Evolutionary conservation across 805 yeast species (phyloP).

Genomic region (Saturnispora gosingensis): DNA sequence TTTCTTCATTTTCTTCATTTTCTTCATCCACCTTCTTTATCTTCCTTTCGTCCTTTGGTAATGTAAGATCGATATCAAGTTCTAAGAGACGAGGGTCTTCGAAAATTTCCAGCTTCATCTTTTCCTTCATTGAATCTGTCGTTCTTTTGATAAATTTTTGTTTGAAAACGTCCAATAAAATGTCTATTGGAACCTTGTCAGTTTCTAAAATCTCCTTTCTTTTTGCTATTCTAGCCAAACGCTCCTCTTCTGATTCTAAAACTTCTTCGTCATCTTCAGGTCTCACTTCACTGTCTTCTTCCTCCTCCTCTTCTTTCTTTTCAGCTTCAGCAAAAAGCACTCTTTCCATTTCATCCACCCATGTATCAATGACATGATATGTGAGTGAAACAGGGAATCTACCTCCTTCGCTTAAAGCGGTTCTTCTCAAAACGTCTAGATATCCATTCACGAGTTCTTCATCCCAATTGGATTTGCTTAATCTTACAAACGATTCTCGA

Average conservation of each 20-base stretch:
- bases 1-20: constrained; percentile 17
- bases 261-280: constrained; percentile 29
- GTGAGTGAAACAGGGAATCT: constrained; percentile 68
- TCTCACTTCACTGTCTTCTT: constrained; percentile 30
- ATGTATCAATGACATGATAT: constrained; percentile 76
- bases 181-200: constrained; percentile 39
- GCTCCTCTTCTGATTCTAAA: constrained; percentile 6
- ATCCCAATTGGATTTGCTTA: constrained; percentile 49
- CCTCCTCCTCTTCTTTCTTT: constrained; percentile 38
- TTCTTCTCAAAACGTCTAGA: constrained; percentile 26
- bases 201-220: constrained; percentile 14
- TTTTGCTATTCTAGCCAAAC: constrained; percentile 13
- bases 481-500: constrained; percentile 51
- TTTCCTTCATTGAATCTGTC: constrained; percentile 56
- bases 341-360: constrained; percentile 73
- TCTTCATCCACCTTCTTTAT: constrained; percentile 15
- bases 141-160: constrained; percentile 38
- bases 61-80: constrained; percentile 47
- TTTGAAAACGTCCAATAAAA: constrained; percentile 52
- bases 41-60: constrained; percentile 13
- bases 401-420: constrained; percentile 43
- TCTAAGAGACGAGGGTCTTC: constrained; percentile 50
- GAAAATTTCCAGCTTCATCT: constrained; percentile 57
- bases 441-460: constrained; percentile 36
- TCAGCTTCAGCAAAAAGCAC: constrained; percentile 43